Evolutionary conservation across 2,329 filamentous ascomycete species (phyloP).

Genomic region (Emydomyces testavorans): DNA sequence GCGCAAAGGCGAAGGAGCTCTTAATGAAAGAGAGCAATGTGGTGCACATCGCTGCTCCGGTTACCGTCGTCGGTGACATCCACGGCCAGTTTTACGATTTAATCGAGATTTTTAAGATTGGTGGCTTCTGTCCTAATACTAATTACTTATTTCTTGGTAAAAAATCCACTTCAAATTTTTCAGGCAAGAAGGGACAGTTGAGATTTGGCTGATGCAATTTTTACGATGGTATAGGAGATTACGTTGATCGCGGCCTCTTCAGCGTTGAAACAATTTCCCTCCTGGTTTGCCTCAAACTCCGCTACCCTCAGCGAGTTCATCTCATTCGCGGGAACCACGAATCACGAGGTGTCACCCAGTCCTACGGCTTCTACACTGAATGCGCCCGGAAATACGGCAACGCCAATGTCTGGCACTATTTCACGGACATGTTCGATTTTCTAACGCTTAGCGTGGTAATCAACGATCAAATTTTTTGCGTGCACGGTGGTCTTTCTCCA

Average conservation of each 20-base stretch:
- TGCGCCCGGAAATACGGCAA: conserved; percentile 97
- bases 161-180: conserved; percentile 15
- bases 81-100: conserved; percentile 98
- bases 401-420: conserved; percentile 98
- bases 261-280: conserved; percentile 98
- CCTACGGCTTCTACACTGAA: conserved; percentile 98
- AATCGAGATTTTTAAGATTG: conserved; percentile 98
- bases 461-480: conserved; percentile 97
- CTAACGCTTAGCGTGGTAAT: conserved; percentile 94
- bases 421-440: conserved; percentile 99
- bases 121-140: conserved; percentile 91
- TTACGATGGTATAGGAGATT: conserved; percentile 58
- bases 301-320: conserved; percentile 91
- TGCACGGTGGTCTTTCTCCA: conserved; percentile 81
- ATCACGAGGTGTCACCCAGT: conserved; percentile 92
- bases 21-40: conserved; percentile 99
- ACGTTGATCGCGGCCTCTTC: conserved; percentile 96
- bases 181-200: not conserved
- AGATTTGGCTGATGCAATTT: not conserved
- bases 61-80: conserved; percentile 96
- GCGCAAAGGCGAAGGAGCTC: conserved; percentile 96
- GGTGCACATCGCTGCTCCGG: conserved; percentile 86
- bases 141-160: conserved; percentile 94
- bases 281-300: conserved; percentile 89
- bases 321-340: conserved; percentile 97